These are phyloP conservation scores for Lagerstroemia speciosa DNA, from an alignment of 345 rosid genomes.

Conservation along the genomic window DNA sequence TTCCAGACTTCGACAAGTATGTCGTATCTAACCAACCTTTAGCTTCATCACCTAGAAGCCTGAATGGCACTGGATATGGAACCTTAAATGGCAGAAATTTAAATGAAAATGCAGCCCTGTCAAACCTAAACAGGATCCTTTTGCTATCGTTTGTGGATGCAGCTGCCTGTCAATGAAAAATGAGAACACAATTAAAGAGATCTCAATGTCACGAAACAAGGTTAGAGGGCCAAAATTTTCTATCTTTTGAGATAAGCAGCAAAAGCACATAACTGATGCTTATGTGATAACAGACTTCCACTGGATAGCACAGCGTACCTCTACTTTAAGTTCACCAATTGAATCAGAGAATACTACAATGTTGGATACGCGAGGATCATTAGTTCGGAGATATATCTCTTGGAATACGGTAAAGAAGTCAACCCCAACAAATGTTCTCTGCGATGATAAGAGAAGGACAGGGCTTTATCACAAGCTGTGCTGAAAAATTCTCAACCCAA, in stretches of 20 bases:
- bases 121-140: slow-evolving; percentile 62
- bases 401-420: slow-evolving; percentile 80
- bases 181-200: slow-evolving; percentile 1
- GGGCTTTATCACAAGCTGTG: neutral
- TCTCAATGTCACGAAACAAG: neutral
- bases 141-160: slow-evolving; percentile 59
- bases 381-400: slow-evolving; percentile 65
- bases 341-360: slow-evolving; percentile 74
- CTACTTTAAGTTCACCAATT: slow-evolving; percentile 87
- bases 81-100: slow-evolving; percentile 86
- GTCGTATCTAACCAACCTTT: slow-evolving; percentile 92
- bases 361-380: slow-evolving; percentile 85
- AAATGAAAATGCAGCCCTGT: slow-evolving; percentile 68
- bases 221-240: neutral
- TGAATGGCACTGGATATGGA: slow-evolving; percentile 93
- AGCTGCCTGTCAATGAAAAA: slow-evolving; percentile 43
- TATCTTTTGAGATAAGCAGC: too few relatives aligned
- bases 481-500: neutral
- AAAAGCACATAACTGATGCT: neutral
- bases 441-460: slow-evolving; percentile 11
- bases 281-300: too few relatives aligned
- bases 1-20: slow-evolving; percentile 74
- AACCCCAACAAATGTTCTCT: slow-evolving; percentile 95
- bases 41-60: slow-evolving; percentile 95
- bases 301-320: slow-evolving; percentile 34